Evolutionary conservation across 441 rosid genomes (phyloP).

Genomic region (Erysimum cheiri): DNA sequence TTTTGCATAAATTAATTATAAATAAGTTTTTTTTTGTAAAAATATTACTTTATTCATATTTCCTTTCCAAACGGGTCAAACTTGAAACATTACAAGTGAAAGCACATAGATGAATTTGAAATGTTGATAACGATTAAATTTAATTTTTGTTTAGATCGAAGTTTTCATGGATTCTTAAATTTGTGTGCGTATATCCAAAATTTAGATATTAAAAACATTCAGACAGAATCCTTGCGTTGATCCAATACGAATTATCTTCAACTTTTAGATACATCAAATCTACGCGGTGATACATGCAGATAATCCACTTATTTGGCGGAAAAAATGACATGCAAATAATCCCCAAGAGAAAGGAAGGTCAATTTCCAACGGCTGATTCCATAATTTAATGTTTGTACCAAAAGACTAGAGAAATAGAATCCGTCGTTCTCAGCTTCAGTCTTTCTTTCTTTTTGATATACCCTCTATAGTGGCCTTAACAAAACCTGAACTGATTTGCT

Average conservation of each 20-base stretch:
- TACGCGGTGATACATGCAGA: constrained; percentile 32
- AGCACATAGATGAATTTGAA: too few species aligned
- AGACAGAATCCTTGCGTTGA: background rate
- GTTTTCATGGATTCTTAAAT: background rate
- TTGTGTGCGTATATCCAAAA: background rate
- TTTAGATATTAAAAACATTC: background rate
- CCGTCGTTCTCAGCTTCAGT: constrained; percentile 20
- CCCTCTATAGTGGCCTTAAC: background rate
- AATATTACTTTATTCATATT: too few species aligned
- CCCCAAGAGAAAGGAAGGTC: constrained; percentile 20
- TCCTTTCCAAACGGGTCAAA: too few species aligned
- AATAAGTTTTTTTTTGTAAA: too few species aligned
- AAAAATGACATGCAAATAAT: constrained; percentile 6
- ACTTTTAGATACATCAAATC: background rate
- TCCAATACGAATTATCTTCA: constrained; percentile 2
- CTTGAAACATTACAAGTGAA: too few species aligned
- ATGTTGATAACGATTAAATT: too few species aligned
- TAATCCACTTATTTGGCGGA: too few species aligned
- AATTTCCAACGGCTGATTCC: constrained; percentile 33
- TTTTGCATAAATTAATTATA: too few species aligned
- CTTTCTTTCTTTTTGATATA: constrained; percentile 25
- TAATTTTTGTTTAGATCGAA: background rate
- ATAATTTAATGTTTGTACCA: constrained; percentile 18
- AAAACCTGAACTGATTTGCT: background rate
- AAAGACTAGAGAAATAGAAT: background rate